phyloP scores from a whole-genome alignment of 2,329 filamentous ascomycete species.

The Ilyonectria sp. region DNA sequence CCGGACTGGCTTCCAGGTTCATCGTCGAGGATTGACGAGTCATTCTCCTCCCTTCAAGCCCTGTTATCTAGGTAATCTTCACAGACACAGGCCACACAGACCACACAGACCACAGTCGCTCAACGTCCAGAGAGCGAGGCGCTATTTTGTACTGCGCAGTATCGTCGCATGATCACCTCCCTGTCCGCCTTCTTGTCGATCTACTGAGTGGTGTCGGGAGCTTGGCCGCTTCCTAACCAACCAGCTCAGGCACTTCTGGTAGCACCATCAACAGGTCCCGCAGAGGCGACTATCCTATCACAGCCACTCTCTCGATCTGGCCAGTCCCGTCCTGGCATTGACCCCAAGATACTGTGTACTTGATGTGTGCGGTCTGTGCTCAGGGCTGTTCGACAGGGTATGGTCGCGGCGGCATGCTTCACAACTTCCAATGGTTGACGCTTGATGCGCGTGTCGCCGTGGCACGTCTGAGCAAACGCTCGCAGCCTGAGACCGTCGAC shows the following conservation, averaged over 20 bases:
- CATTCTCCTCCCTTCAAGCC: conserved; percentile 1
- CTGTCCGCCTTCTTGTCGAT: too few species aligned
- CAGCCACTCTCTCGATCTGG: conserved; percentile 8
- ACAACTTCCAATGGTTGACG: neutral
- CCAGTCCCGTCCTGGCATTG: conserved; percentile 16
- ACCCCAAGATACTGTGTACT: neutral
- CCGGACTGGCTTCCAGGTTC: conserved; percentile 20
- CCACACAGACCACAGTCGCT: neutral
- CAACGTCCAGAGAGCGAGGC: neutral
- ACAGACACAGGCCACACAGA: neutral
- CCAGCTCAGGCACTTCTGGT: too few species aligned
- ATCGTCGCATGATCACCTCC: too few species aligned
- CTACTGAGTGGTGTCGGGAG: neutral
- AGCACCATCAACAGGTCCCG: neutral
- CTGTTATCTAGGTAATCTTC: neutral
- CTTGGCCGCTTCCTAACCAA: neutral
- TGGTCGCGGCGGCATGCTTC: conserved; percentile 1
- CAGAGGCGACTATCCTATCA: conserved; percentile 5
- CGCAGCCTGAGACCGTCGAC: neutral
- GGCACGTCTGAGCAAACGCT: neutral
- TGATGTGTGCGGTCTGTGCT: conserved; percentile 8
- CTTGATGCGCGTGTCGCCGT: neutral
- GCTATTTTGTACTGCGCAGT: neutral
- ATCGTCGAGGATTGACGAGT: conserved; percentile 23
- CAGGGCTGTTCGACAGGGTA: neutral